Conservation (phyloP, 768 basidiomycete species). For the Lactarius indigo region DNA sequence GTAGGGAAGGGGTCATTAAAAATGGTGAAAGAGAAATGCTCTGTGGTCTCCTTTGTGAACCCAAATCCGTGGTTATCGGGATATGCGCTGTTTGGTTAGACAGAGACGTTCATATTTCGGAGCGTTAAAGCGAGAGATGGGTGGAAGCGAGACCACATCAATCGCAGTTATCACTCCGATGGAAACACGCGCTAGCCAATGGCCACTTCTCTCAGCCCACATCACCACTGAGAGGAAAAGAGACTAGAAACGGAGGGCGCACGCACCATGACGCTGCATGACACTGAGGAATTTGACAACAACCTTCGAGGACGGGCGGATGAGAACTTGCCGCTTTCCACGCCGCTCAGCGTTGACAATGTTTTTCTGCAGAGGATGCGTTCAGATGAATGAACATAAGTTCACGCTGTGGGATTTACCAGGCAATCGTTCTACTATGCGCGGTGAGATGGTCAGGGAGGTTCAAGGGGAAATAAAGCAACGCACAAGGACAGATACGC, state of each 20-base stretch:
- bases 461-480: not conserved
- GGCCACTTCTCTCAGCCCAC: not conserved
- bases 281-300: conserved; percentile 96
- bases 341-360: conserved; percentile 99
- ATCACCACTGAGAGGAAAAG: not conserved
- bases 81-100: conserved; percentile 57
- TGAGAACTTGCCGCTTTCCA: conserved; percentile 98
- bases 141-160: conserved; percentile 57
- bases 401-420: conserved; percentile 31
- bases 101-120: conserved; percentile 63
- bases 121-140: conserved; percentile 80
- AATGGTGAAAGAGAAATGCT: conserved; percentile 10
- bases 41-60: conserved; percentile 60
- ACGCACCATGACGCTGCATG: conserved; percentile 97
- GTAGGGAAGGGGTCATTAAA: not conserved
- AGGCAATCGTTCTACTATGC: conserved; percentile 59
- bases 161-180: conserved; percentile 88
- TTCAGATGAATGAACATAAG: conserved; percentile 2
- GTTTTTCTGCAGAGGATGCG: conserved; percentile 65
- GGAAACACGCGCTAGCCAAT: not conserved
- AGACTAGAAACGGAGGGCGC: not conserved
- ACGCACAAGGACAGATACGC: conserved; percentile 75
- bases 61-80: conserved; percentile 36
- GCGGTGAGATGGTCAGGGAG: not conserved
- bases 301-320: conserved; percentile 97